Conservation (phyloP, 2,329 filamentous ascomycete genomes). For the Hymenoscyphus infarciens region DNA sequence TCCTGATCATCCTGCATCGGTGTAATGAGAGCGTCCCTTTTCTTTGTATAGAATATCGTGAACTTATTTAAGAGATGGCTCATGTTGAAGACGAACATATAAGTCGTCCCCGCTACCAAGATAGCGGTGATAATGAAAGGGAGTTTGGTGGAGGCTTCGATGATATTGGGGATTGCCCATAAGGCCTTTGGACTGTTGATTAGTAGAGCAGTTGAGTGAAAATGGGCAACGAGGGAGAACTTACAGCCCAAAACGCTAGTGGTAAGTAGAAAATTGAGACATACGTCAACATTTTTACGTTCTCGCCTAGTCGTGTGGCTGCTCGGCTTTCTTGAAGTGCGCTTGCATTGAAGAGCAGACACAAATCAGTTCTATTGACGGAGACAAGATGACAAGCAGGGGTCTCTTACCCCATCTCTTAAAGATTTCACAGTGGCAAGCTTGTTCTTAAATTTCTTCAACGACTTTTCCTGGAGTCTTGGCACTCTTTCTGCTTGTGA, state of each 20-base stretch:
- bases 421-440: neutral
- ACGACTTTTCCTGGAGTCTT: neutral
- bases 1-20: neutral
- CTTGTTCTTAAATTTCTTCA: neutral
- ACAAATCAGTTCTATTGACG: neutral
- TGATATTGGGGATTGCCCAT: neutral
- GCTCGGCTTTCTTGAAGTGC: slow-evolving; percentile 33
- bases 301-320: slow-evolving; percentile 35
- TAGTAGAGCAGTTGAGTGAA: neutral
- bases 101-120: neutral
- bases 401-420: neutral
- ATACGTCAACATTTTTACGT: slow-evolving; percentile 39
- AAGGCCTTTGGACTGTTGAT: neutral
- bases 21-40: neutral
- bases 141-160: neutral
- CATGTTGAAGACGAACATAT: neutral
- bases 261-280: slow-evolving; percentile 41
- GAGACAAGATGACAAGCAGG: neutral
- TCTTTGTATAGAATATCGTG: neutral
- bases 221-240: neutral
- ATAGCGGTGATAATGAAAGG: neutral
- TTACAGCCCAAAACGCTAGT: slow-evolving; percentile 33
- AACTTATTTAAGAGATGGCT: neutral
- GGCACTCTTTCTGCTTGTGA: no score
- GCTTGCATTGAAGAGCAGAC: slow-evolving; percentile 30